Evolutionary conservation across 495 filamentous ascomycete species (phyloP).

Genomic region (Immersiella caudata): DNA sequence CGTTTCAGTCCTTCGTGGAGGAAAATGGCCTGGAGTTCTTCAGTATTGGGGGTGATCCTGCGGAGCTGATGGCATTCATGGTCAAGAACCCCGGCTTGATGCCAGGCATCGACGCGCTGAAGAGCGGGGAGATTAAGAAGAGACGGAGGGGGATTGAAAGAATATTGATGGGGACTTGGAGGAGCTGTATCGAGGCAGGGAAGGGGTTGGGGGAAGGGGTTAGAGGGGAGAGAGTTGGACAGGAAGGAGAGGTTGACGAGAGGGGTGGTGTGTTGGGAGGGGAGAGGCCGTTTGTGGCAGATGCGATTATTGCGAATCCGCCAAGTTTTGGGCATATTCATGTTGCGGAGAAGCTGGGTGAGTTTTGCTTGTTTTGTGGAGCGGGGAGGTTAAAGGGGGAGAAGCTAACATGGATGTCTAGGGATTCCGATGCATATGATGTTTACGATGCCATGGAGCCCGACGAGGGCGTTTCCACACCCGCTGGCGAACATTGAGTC

Average conservation of each 20-base stretch:
- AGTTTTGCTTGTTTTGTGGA: too few species aligned
- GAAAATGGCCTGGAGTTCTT: conserved; percentile 72
- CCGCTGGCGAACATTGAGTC: conserved; percentile 68
- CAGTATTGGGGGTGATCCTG: conserved; percentile 69
- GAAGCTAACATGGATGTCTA: too few species aligned
- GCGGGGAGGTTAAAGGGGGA: too few species aligned
- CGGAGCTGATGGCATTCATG: conserved; percentile 80
- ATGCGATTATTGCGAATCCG: conserved; percentile 73
- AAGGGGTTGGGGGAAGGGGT: conserved; percentile 36
- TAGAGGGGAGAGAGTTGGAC: conserved; percentile 17
- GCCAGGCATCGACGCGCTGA: conserved; percentile 64
- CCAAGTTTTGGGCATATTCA: conserved; percentile 69
- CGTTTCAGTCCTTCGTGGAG: conserved; percentile 69
- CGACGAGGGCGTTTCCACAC: conserved; percentile 68
- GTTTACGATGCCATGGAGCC: conserved; percentile 67
- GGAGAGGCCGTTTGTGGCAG: conserved; percentile 62
- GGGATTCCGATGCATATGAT: conserved; percentile 66
- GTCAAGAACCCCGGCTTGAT: conserved; percentile 78
- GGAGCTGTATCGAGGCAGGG: conserved; percentile 60
- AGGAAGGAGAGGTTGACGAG: conserved; percentile 24
- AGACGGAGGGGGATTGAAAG: conserved; percentile 63
- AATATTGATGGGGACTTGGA: conserved; percentile 65
- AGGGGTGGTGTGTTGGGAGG: conserved; percentile 26
- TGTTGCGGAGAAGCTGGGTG: conserved; percentile 61
- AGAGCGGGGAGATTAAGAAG: conserved; percentile 64